phyloP scores from a whole-genome alignment of 2,329 filamentous ascomycete genomes.

The Colletotrichum destructivum region DNA sequence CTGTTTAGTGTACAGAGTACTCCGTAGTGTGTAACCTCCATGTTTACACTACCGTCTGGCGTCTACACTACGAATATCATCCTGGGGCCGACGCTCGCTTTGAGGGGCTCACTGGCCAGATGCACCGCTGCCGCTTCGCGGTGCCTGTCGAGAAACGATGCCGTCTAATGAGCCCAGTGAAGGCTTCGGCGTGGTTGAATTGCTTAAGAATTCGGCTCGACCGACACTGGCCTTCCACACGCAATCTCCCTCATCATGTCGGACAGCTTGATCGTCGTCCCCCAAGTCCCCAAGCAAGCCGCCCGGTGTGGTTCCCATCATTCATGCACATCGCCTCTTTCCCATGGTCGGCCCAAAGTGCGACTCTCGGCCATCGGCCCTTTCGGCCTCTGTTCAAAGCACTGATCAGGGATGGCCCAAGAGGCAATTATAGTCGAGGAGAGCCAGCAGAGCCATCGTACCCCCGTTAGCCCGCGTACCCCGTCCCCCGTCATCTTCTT shows the following conservation, averaged over 20 bases:
- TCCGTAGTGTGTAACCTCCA: slow-evolving; percentile 21
- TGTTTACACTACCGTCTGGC: neutral
- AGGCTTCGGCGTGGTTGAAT: too few relatives aligned
- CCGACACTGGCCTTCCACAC: too few relatives aligned
- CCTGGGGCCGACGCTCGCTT: slow-evolving; percentile 6
- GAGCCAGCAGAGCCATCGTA: neutral
- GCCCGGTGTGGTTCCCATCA: neutral
- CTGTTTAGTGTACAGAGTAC: slow-evolving; percentile 2
- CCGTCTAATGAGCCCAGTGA: too few relatives aligned
- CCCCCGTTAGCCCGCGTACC: neutral
- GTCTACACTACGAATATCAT: neutral
- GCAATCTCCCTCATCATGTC: slow-evolving; percentile 7
- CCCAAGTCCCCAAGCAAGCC: slow-evolving; percentile 13
- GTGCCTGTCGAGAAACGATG: slow-evolving; percentile 28
- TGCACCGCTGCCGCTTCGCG: slow-evolving; percentile 6
- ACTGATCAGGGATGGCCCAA: slow-evolving; percentile 39
- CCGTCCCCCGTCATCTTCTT: slow-evolving; percentile 37
- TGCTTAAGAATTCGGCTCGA: too few relatives aligned
- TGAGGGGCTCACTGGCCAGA: slow-evolving; percentile 17
- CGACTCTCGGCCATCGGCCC: slow-evolving; percentile 41
- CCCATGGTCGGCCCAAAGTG: slow-evolving; percentile 24
- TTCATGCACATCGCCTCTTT: slow-evolving; percentile 41
- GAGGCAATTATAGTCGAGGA: slow-evolving; percentile 42
- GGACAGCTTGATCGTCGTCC: slow-evolving; percentile 32
- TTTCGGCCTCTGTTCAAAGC: slow-evolving; percentile 35